phyloP scores from a whole-genome alignment of 352 stramenopile species.

The Thalassiosira exigua region DNA sequence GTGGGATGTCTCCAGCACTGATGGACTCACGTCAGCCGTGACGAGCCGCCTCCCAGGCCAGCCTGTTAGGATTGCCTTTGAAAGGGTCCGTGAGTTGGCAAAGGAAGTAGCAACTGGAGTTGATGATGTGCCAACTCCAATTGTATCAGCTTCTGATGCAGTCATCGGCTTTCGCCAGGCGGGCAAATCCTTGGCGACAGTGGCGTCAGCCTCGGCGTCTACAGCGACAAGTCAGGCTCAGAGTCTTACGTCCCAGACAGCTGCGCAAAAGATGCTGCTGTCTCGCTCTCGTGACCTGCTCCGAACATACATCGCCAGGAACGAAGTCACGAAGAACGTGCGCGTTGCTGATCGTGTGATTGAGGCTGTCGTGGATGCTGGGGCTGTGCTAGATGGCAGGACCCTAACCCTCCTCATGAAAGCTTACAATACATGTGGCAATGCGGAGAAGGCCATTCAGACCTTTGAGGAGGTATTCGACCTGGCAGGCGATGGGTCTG shows the following conservation, averaged over 20 bases:
- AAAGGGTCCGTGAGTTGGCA: constrained; percentile 48
- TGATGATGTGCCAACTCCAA: constrained; percentile 4
- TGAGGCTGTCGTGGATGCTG: constrained; percentile 72
- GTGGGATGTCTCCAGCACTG: constrained; percentile 81
- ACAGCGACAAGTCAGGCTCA: constrained; percentile 21
- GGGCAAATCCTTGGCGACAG: constrained; percentile 28
- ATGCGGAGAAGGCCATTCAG: constrained; percentile 66
- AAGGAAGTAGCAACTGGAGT: constrained; percentile 3
- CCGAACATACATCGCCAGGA: constrained; percentile 61
- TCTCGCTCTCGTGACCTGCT: constrained; percentile 74
- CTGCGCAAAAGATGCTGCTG: constrained; percentile 66
- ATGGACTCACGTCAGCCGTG: constrained; percentile 79
- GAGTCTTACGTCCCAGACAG: constrained; percentile 13
- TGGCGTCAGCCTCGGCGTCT: constrained; percentile 13
- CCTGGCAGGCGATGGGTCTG: constrained; percentile 65
- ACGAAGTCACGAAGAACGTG: constrained; percentile 58
- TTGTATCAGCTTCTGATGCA: constrained; percentile 27
- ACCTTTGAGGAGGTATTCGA: constrained; percentile 81
- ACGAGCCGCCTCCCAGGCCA: constrained; percentile 78
- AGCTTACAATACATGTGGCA: constrained; percentile 78
- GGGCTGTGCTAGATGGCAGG: constrained; percentile 67
- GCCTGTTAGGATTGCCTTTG: constrained; percentile 75
- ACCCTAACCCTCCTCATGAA: constrained; percentile 82
- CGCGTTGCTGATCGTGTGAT: constrained; percentile 83
- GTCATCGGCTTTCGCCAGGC: constrained; percentile 59